Conservation (phyloP, 306 rosid species). For the Dryas alaskensis region DNA sequence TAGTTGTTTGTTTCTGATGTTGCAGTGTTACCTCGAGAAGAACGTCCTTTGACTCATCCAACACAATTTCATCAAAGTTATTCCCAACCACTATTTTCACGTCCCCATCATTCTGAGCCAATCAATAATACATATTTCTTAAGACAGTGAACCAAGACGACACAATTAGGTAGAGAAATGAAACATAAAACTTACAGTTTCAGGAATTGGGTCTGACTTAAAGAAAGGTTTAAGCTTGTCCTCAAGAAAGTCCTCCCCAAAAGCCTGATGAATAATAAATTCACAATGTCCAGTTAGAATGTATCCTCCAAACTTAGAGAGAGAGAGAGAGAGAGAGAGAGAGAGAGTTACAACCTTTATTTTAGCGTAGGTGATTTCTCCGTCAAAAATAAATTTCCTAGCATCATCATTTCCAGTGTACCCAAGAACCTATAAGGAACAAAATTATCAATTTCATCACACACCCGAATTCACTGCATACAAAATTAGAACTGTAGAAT, state of each 20-base stretch:
- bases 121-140: slow-evolving; percentile 16
- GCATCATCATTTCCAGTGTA: slow-evolving; percentile 91
- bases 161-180: slow-evolving; percentile 19
- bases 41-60: slow-evolving; percentile 97
- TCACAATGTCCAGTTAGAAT: slow-evolving; percentile 25
- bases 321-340: neutral
- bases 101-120: slow-evolving; percentile 71
- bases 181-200: slow-evolving; percentile 53
- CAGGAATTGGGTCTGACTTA: slow-evolving; percentile 93
- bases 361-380: slow-evolving; percentile 59
- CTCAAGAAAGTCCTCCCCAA: slow-evolving; percentile 81
- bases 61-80: slow-evolving; percentile 85
- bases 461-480: slow-evolving; percentile 10
- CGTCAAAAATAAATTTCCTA: slow-evolving; percentile 71
- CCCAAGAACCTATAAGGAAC: slow-evolving; percentile 57
- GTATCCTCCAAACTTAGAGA: slow-evolving; percentile 10
- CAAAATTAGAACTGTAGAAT: slow-evolving; percentile 12
- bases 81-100: slow-evolving; percentile 91
- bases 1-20: neutral
- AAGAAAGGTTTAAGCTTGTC: slow-evolving; percentile 91
- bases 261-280: slow-evolving; percentile 45
- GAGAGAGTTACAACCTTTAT: slow-evolving; percentile 56
- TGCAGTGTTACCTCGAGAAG: slow-evolving; percentile 75
- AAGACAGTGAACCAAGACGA: slow-evolving; percentile 21
- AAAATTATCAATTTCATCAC: slow-evolving; percentile 7